phyloP scores from a whole-genome alignment of 176 grass and related monocot genomes.

The Avena atlantica region DNA sequence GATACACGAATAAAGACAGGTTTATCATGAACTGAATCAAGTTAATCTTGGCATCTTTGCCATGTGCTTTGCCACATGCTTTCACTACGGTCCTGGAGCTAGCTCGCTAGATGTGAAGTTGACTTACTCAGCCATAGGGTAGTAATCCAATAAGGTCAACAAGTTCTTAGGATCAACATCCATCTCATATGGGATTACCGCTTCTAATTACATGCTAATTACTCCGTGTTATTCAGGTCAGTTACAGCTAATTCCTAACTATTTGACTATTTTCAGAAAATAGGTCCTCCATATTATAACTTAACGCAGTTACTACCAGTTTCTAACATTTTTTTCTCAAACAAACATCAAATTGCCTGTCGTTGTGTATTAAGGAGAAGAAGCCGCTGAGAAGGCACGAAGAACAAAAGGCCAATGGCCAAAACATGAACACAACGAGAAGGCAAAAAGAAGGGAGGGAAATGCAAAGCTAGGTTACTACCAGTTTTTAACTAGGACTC shows the following conservation, averaged over 20 bases:
- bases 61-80: constrained; percentile 28
- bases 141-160: not conserved
- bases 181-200: not conserved
- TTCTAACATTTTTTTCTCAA: not conserved
- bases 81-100: constrained; percentile 11
- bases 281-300: not conserved
- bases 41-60: constrained; percentile 11
- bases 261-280: not conserved
- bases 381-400: not conserved
- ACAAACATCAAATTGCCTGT: not conserved
- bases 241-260: not conserved
- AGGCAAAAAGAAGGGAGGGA: not conserved
- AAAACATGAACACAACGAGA: not conserved
- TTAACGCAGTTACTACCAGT: not conserved
- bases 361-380: not conserved
- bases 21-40: not conserved
- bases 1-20: constrained; percentile 1
- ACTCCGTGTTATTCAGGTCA: not conserved
- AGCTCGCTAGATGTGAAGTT: not conserved
- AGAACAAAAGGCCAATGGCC: not conserved
- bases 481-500: not conserved
- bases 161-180: not conserved
- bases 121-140: not conserved
- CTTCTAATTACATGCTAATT: not conserved
- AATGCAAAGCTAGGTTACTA: not conserved